Conservation (phyloP, 805 yeast species). For the Ogataea ganodermae region DNA sequence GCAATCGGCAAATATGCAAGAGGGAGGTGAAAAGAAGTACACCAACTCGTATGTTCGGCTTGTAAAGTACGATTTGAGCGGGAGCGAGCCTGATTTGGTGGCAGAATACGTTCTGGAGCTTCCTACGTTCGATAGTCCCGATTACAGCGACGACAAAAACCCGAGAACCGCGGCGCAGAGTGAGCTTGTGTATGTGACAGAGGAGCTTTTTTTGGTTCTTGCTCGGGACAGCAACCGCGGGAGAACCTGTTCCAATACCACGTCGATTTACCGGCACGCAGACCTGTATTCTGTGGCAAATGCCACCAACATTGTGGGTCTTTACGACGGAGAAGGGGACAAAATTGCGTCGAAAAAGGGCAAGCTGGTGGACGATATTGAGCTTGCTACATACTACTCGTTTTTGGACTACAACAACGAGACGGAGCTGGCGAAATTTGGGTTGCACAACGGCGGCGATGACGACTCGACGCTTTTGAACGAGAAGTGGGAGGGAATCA, state of each 20-base stretch:
- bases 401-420: conserved; percentile 31
- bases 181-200: conserved; percentile 31
- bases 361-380: conserved; percentile 23
- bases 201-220: conserved; percentile 31
- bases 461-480: conserved; percentile 28
- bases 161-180: conserved; percentile 36
- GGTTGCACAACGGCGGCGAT: conserved; percentile 37
- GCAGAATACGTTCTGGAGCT: conserved; percentile 34
- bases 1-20: conserved; percentile 36
- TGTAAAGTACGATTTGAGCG: conserved; percentile 31
- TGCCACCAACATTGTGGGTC: conserved; percentile 34
- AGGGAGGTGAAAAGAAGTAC: conserved; percentile 33
- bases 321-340: conserved; percentile 31
- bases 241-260: conserved; percentile 25
- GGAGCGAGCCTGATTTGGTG: conserved; percentile 21
- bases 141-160: conserved; percentile 22
- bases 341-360: conserved; percentile 31
- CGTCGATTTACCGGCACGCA: conserved; percentile 32
- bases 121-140: conserved; percentile 31
- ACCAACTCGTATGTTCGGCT: conserved; percentile 26
- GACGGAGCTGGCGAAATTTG: conserved; percentile 32
- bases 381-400: conserved; percentile 30
- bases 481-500: conserved; percentile 38
- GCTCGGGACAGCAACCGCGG: conserved; percentile 35
- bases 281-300: conserved; percentile 30